A percentile compares a stretch with the other conserved stretches of the same genome.
Evolutionary conservation across 108 stramenopile species (phyloP).

Genomic region (Nitzschia sp.): DNA sequence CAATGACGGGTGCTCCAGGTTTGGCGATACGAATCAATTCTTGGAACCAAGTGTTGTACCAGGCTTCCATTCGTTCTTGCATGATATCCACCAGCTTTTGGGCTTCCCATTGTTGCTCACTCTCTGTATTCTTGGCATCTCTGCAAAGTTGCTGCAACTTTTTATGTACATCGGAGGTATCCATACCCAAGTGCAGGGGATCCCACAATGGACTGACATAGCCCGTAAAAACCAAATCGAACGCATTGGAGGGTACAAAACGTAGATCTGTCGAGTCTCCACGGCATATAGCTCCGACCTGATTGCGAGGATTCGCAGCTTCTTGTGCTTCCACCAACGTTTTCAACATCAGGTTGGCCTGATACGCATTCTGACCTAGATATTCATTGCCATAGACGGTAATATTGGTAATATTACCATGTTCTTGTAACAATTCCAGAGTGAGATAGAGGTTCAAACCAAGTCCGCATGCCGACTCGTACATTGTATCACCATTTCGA

Average conservation of each 20-base stretch:
- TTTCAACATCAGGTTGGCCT: constrained; percentile 23
- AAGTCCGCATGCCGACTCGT: constrained; percentile 39
- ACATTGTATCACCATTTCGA: constrained; percentile 23
- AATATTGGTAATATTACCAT: constrained; percentile 1
- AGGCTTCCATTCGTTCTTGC: constrained; percentile 38
- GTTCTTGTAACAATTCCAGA: constrained; percentile 28
- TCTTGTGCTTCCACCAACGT: background rate
- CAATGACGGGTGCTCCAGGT: constrained; percentile 39
- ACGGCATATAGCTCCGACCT: constrained; percentile 21
- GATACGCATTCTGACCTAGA: constrained; percentile 16
- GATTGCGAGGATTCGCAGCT: background rate
- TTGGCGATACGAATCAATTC: constrained; percentile 57
- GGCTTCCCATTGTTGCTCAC: background rate
- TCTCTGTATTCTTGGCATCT: background rate
- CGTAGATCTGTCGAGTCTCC: constrained; percentile 33
- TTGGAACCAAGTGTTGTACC: constrained; percentile 31
- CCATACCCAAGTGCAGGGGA: constrained; percentile 7
- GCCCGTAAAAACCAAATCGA: constrained; percentile 56
- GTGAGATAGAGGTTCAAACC: constrained; percentile 34
- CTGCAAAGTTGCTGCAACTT: constrained; percentile 14
- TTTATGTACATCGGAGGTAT: background rate
- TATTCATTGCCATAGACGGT: constrained; percentile 46
- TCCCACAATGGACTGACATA: constrained; percentile 33
- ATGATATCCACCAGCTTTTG: constrained; percentile 11
- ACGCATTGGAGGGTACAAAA: constrained; percentile 37